Percentiles rank a stretch among this genome's conserved stretches.
Evolutionary conservation across 495 filamentous ascomycete genomes (phyloP).

Genomic region (Penicillium tannophilum): DNA sequence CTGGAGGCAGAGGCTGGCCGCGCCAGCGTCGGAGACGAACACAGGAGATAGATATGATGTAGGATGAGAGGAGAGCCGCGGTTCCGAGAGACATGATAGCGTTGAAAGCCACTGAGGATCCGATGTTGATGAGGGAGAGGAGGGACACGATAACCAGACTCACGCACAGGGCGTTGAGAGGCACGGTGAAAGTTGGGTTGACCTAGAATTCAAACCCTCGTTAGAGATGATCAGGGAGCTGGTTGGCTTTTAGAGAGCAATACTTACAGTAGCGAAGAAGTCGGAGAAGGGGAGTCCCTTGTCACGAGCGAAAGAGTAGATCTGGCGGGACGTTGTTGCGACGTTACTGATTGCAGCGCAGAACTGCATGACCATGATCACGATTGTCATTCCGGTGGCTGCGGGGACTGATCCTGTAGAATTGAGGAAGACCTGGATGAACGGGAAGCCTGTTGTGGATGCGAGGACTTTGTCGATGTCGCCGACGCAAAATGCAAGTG

Average conservation of each 20-base stretch:
- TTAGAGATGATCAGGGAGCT: neutral
- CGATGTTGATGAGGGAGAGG: constrained; percentile 62
- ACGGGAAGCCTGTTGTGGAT: constrained; percentile 32
- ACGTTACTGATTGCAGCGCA: constrained; percentile 33
- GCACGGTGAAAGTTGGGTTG: constrained; percentile 42
- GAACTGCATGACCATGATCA: constrained; percentile 36
- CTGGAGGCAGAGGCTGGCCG: constrained; percentile 30
- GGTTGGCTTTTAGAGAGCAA: constrained; percentile 10
- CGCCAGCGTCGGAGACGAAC: constrained; percentile 31
- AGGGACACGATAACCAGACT: constrained; percentile 48
- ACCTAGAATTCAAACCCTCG: neutral
- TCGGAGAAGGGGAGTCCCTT: constrained; percentile 44
- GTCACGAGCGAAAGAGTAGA: constrained; percentile 51
- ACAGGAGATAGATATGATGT: constrained; percentile 44
- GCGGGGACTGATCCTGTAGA: constrained; percentile 22
- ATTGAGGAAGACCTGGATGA: constrained; percentile 34
- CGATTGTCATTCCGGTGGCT: constrained; percentile 29
- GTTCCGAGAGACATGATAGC: constrained; percentile 51
- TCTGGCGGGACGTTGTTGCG: constrained; percentile 41
- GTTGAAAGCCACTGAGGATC: constrained; percentile 57
- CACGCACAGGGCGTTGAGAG: constrained; percentile 47
- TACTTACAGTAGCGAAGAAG: constrained; percentile 32
- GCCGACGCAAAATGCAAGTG: constrained; percentile 43
- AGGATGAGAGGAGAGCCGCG: constrained; percentile 44
- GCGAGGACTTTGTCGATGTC: constrained; percentile 37